Conservation (phyloP, 169 alveolate species). For the Eimeria falciformis region DNA sequence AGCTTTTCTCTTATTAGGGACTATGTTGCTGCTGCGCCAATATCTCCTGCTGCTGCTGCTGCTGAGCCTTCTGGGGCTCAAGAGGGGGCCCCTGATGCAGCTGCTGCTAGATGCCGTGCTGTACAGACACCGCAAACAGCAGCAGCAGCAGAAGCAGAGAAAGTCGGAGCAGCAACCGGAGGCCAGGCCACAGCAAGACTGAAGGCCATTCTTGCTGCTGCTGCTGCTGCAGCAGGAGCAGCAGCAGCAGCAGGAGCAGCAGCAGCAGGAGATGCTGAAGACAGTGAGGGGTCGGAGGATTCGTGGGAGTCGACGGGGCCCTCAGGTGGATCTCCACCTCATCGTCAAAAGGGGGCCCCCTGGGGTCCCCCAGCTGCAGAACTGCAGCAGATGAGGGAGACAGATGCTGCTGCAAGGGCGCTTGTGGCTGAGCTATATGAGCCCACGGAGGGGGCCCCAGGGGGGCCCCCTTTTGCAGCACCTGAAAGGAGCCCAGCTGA, state of each 20-base stretch:
- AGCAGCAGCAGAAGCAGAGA: background rate
- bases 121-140: background rate
- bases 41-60: conserved; percentile 8
- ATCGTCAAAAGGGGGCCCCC: conserved; percentile 24
- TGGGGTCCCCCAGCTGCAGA: conserved; percentile 6
- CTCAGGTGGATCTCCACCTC: background rate
- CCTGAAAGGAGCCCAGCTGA: background rate
- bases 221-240: background rate
- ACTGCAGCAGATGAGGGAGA: background rate
- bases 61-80: conserved; percentile 8
- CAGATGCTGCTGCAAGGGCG: background rate
- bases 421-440: background rate
- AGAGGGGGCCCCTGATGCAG: conserved; percentile 7
- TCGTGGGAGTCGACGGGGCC: conserved; percentile 34
- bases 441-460: conserved; percentile 7
- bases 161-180: background rate
- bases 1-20: conserved; percentile 4
- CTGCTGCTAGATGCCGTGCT: background rate
- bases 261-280: background rate
- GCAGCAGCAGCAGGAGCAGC: conserved; percentile 56
- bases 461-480: background rate
- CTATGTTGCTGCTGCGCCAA: conserved; percentile 29
- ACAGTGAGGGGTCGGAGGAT: conserved; percentile 26
- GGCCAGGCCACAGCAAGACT: background rate
- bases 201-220: conserved; percentile 17